Evolutionary conservation across 495 filamentous ascomycete genomes (phyloP), one percentile per base, ranked within the genome.

Genomic region (Talaromyces liani): DNA sequence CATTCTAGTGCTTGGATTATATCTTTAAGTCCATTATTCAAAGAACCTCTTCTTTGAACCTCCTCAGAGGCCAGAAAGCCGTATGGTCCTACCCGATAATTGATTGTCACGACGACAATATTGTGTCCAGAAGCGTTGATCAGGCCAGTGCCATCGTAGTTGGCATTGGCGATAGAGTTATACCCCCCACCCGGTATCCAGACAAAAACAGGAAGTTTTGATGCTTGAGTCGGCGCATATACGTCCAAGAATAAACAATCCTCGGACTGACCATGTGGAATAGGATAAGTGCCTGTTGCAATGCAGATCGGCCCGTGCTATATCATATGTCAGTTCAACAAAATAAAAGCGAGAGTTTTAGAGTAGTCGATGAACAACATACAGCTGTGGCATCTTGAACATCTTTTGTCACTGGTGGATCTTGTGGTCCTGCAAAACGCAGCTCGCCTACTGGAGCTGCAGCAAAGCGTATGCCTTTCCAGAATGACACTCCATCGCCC

Each of bases 171-270:
- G 67, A 86, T 79, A 2, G 68, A 57, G 5, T 80, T 83, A 67
- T 89, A 91, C 29, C 88, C 88, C 18, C 89, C 89, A 10, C 88
- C 88, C 66, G 88, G 86, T 63, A 92, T 87, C 66, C 85, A 91
- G 20, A 91, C 71, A 78, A 82, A 91, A 7, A 91, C 87, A 0
- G 88, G 88, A 5, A 88, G 70, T 24, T 78, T 84, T 0, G 80
- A 84, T 58, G 84, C 82, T 53, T 81, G 81, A 0, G 82, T 68
- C 1, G 87, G 86, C 2, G 86, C 79, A 72, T 83, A 90, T 5
- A 91, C 80, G 66, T 90, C 85, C 25, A 84, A 74, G 62, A 86
- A 89, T 2, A 92, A 78, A 66, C 89, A 92, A 65, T 92, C 88
- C 66, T 91, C 89, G 27, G 27, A 29, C 27, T 29, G 27, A 6